Evolutionary conservation across 768 basidiomycete species (phyloP).

Genomic region (Termitomyces sp.): DNA sequence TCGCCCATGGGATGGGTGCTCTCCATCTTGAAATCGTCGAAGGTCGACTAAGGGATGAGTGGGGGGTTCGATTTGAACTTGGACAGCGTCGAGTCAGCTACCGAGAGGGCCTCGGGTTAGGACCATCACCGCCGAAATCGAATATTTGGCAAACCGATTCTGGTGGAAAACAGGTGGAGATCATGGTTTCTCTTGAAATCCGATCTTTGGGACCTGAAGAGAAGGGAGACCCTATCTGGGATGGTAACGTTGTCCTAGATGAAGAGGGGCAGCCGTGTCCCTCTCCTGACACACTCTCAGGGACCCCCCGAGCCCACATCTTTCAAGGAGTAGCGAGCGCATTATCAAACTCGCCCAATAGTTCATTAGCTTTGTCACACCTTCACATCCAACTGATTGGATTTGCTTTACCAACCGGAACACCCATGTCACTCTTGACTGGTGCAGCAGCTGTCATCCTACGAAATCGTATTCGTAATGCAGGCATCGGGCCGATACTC

Average conservation of each 20-base stretch:
- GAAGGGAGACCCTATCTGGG: conserved; percentile 64
- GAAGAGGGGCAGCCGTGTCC: conserved; percentile 44
- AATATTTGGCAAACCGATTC: conserved; percentile 60
- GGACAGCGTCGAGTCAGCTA: conserved; percentile 77
- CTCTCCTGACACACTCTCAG: conserved; percentile 43
- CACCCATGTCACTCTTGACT: conserved; percentile 49
- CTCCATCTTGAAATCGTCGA: conserved; percentile 89
- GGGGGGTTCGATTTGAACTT: conserved; percentile 72
- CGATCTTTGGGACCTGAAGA: conserved; percentile 51
- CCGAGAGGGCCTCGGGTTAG: conserved; percentile 52
- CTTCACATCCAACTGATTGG: conserved; percentile 50
- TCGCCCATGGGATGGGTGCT: conserved; percentile 80
- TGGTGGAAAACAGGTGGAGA: conserved; percentile 46
- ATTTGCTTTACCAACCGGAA: conserved; percentile 35
- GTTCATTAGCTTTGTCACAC: conserved; percentile 63
- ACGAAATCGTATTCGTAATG: conserved; percentile 52
- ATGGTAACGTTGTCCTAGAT: conserved; percentile 70
- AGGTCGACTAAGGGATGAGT: conserved; percentile 75
- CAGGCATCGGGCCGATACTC: conserved; percentile 67
- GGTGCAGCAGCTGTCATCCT: conserved; percentile 62
- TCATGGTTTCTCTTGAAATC: conserved; percentile 51
- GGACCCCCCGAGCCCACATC: conserved; percentile 46
- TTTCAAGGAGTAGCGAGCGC: conserved; percentile 66
- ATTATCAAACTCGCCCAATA: conserved; percentile 75
- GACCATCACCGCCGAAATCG: conserved; percentile 23